Conservation (phyloP, 2,329 filamentous ascomycete species). For the Neonectria ditissima region DNA sequence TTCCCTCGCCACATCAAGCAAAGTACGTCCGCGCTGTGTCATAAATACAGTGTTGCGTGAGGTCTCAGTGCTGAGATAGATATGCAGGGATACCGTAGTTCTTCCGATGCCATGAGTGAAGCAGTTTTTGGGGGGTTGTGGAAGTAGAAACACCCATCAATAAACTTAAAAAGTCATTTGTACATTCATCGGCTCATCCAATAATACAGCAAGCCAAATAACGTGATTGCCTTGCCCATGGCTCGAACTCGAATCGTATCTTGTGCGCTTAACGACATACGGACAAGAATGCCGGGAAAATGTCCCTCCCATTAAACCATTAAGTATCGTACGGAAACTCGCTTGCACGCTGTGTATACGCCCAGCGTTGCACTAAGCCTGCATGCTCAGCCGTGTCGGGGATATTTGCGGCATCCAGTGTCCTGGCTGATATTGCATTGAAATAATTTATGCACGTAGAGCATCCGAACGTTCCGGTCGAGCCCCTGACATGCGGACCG, state of each 20-base stretch:
- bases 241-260: constrained; percentile 8
- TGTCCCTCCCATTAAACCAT: constrained; percentile 6
- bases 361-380: not conserved
- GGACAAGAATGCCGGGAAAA: constrained; percentile 2
- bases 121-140: not conserved
- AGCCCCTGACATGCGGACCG: constrained; percentile 19
- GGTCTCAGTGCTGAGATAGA: not conserved
- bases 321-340: not conserved
- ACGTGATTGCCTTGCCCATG: constrained; percentile 1
- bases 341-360: not conserved
- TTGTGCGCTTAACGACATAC: constrained; percentile 8
- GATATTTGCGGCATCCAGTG: not conserved
- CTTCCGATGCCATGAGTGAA: not conserved
- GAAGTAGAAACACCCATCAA: not conserved
- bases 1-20: not conserved
- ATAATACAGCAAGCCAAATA: not conserved
- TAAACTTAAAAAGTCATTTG: constrained; percentile 15
- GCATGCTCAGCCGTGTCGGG: not conserved
- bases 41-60: not conserved
- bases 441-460: constrained; percentile 4
- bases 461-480: constrained; percentile 18
- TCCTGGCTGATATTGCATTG: constrained; percentile 7
- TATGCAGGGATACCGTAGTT: too few species aligned
- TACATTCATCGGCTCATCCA: constrained; percentile 40
- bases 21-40: not conserved